A percentile compares a stretch with the other conserved stretches of the same genome.
phyloP scores from a whole-genome alignment of 805 yeast genomes.

The Candida parachauliodes region DNA sequence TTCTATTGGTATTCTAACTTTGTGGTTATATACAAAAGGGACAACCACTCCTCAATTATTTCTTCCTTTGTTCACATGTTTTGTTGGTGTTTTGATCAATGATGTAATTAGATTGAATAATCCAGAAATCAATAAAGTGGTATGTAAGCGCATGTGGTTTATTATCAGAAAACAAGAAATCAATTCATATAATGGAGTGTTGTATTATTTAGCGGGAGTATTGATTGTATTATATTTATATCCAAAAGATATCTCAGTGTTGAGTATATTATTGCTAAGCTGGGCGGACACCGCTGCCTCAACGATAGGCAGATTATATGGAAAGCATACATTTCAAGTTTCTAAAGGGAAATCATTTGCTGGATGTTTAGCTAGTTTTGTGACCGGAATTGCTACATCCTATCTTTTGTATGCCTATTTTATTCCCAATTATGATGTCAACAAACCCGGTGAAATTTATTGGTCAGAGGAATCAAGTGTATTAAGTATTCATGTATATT shows the following conservation, averaged over 20 bases:
- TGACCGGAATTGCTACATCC: constrained; percentile 65
- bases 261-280: constrained; percentile 76
- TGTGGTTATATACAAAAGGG: constrained; percentile 67
- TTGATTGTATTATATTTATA: constrained; percentile 63
- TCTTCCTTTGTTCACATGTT: constrained; percentile 52
- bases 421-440: constrained; percentile 60
- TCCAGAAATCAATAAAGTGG: constrained; percentile 58
- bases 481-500: constrained; percentile 49
- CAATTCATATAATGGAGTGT: constrained; percentile 71
- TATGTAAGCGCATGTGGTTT: constrained; percentile 69
- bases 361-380: constrained; percentile 84
- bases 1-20: constrained; percentile 79
- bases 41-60: constrained; percentile 54
- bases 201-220: constrained; percentile 83
- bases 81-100: constrained; percentile 52
- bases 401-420: constrained; percentile 69
- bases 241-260: constrained; percentile 76
- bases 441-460: constrained; percentile 52
- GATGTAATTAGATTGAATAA: constrained; percentile 67
- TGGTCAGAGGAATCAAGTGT: constrained; percentile 64
- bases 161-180: constrained; percentile 84
- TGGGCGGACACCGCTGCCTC: constrained; percentile 99
- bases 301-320: constrained; percentile 83
- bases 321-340: constrained; percentile 77
- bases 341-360: constrained; percentile 78